A percentile compares a stretch with the other conserved stretches of the same genome.
These are phyloP conservation scores for Raddia guianensis DNA, from an alignment of 176 grass and related monocot species.

Conservation along the genomic window DNA sequence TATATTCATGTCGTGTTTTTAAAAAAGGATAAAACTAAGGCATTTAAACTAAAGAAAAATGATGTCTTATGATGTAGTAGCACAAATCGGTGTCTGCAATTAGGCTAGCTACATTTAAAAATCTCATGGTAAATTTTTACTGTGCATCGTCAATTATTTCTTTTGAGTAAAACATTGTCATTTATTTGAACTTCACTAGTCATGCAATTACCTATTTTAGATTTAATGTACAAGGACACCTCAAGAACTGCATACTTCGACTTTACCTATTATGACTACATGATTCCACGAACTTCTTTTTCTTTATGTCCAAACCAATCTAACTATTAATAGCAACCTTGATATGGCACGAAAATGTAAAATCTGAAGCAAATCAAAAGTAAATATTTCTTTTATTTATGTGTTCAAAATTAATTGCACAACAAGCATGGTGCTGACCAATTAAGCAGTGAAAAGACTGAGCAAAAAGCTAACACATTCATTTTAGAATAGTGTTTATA, in stretches of 20 bases:
- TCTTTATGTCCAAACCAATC: conserved; percentile 3
- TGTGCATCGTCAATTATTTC: too few relatives aligned
- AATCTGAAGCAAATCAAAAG: conserved; percentile 3
- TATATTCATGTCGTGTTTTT: neutral
- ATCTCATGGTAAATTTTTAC: too few relatives aligned
- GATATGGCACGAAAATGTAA: conserved; percentile 1
- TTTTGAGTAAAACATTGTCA: too few relatives aligned
- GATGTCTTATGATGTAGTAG: neutral
- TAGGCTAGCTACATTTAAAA: neutral
- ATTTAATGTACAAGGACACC: neutral
- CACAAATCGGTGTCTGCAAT: neutral
- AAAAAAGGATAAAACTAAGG: neutral
- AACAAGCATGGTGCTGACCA: neutral
- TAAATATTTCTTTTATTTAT: neutral
- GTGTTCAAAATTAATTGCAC: conserved; percentile 6
- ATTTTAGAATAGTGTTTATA: conserved; percentile 18
- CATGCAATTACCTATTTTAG: neutral
- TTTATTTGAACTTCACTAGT: neutral
- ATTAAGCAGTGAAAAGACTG: neutral
- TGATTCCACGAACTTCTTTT: neutral
- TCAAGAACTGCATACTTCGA: neutral
- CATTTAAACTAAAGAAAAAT: neutral
- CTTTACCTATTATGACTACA: neutral
- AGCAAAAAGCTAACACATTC: neutral
- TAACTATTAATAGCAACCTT: neutral